These are phyloP conservation scores for Podosphaera leucotricha DNA, from an alignment of 2,329 filamentous ascomycete species.

Conservation along the genomic window DNA sequence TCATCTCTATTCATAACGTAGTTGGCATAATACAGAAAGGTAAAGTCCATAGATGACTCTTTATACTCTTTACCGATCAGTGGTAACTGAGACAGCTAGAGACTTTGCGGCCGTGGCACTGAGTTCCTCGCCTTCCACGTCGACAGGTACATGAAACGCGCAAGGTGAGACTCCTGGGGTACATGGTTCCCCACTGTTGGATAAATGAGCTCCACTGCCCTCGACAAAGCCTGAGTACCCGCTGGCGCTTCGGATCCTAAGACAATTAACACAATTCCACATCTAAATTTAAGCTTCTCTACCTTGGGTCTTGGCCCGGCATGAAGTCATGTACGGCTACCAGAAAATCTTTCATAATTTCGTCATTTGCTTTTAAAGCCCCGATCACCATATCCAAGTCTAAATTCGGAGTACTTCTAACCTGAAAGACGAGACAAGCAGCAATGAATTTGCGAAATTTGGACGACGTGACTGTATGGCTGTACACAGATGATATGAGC, in stretches of 20 bases:
- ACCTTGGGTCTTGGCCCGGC: slow-evolving; percentile 6
- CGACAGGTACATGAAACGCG: not conserved
- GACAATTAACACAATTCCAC: not conserved
- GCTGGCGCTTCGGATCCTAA: not conserved
- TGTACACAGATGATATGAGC: slow-evolving; percentile 5
- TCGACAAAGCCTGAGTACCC: not conserved
- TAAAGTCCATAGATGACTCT: too few species aligned
- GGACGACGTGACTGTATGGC: slow-evolving; percentile 1
- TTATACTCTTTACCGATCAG: too few species aligned
- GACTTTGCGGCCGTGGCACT: not conserved
- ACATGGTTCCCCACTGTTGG: not conserved
- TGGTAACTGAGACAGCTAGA: not conserved
- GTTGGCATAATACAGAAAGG: too few species aligned
- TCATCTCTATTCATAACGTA: too few species aligned
- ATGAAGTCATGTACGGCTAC: slow-evolving; percentile 1
- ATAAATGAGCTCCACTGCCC: not conserved
- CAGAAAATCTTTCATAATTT: slow-evolving; percentile 6
- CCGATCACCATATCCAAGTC: slow-evolving; percentile 1
- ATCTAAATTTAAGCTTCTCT: not conserved
- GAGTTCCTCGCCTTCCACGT: not conserved
- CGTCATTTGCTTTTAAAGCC: slow-evolving; percentile 2
- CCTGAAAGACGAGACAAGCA: slow-evolving; percentile 2
- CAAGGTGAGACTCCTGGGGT: not conserved
- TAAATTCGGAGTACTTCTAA: not conserved
- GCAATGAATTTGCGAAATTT: slow-evolving; percentile 7